Evolutionary conservation across 108 stramenopile genomes (phyloP), one percentile per base, ranked within the genome.

Genomic region (Mayamaea pseudoterrestris): DNA sequence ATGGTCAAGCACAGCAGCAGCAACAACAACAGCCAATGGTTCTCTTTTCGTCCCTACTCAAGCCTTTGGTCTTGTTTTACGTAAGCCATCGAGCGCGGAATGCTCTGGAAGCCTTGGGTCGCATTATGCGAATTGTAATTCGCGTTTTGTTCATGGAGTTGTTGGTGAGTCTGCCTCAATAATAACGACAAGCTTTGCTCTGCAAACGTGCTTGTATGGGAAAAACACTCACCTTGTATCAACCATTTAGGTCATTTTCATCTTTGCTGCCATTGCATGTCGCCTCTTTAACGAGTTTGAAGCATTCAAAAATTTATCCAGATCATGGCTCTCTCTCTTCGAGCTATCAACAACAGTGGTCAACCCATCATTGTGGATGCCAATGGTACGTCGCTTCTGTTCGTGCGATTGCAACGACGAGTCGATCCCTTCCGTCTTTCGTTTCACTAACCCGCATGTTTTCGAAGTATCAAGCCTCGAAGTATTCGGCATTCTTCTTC

Each of bases 341-440:
- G 61, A 61, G 39, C 44, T 78, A 18, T 69, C 71, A 4, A 73
- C 76, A 1, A 67, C 71, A n/a, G 76, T 69, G 9, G 61, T 54
- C 28, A 78, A 69, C 29, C 76, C 76, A 35, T 46, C 54, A 16
- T 27, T 73, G 23, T 78, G 76, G 76, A 76, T 76, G 69, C 75
- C 75, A n/a, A 63, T 76, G n/a, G n/a, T n/a, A n/a, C n/a, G n/a
- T n/a, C n/a, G n/a, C n/a, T n/a, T n/a, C n/a, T n/a, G n/a, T n/a
- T n/a, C n/a, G n/a, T n/a, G n/a, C n/a, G n/a, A n/a, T n/a, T n/a
- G n/a, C n/a, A n/a, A n/a, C n/a, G n/a, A n/a, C n/a, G n/a, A n/a
- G n/a, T n/a, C n/a, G n/a, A n/a, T n/a, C n/a, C n/a, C n/a, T n/a
- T n/a, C n/a, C n/a, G n/a, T n/a, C n/a, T n/a, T n/a, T n/a, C n/a